These are phyloP conservation scores for Cajanus cajan DNA, from an alignment of 306 rosid genomes.

Conservation along the genomic window DNA sequence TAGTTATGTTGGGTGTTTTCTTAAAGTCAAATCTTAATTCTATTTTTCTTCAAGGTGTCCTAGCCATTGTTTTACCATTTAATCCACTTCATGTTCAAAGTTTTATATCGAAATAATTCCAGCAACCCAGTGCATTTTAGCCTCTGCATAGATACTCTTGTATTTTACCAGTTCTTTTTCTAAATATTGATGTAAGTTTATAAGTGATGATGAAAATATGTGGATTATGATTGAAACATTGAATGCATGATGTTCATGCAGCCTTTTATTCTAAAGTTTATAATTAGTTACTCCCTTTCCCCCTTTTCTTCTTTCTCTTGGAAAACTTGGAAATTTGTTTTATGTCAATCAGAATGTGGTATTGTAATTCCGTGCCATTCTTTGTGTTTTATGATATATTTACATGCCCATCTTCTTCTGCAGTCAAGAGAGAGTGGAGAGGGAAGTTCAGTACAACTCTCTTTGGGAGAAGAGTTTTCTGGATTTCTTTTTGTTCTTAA, in stretches of 20 bases:
- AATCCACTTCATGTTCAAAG: background rate
- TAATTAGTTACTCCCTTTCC: background rate
- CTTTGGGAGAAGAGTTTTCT: constrained; percentile 67
- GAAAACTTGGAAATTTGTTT: constrained; percentile 22
- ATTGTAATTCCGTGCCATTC: background rate
- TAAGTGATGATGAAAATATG: background rate
- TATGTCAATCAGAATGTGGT: background rate
- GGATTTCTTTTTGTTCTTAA: constrained; percentile 90
- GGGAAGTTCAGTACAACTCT: constrained; percentile 54
- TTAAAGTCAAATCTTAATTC: background rate
- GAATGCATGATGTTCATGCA: constrained; percentile 6
- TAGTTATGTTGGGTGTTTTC: background rate
- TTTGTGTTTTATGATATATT: constrained; percentile 24
- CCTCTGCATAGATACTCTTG: background rate
- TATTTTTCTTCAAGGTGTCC: background rate
- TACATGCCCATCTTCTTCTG: constrained; percentile 42
- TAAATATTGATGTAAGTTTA: background rate
- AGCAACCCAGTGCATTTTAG: background rate
- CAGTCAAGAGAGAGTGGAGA: constrained; percentile 69
- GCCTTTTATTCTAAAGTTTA: background rate
- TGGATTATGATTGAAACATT: constrained; percentile 23
- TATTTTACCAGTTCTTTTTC: background rate
- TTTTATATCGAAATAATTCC: background rate
- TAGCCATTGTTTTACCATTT: background rate
- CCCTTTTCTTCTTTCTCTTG: constrained; percentile 1